These are phyloP conservation scores for Elaeis guineensis DNA, from an alignment of 176 grass and related monocot genomes.

Conservation along the genomic window DNA sequence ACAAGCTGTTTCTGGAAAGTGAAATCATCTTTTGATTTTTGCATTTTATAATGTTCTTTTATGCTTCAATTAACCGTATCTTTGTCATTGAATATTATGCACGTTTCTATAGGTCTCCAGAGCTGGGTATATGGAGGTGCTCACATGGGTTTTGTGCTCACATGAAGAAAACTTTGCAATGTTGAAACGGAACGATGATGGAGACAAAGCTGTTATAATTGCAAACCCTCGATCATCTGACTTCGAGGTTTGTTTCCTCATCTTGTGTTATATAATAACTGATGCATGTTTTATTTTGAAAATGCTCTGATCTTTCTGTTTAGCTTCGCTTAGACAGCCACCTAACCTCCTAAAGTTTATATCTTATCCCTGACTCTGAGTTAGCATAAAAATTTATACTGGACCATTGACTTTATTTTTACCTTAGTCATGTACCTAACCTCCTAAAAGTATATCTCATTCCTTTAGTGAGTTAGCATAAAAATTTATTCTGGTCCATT, in stretches of 20 bases:
- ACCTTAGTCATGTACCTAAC: neutral
- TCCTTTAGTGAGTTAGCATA: no score
- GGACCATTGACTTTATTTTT: no score
- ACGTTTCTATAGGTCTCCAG: constrained; percentile 58
- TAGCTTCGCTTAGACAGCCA: neutral
- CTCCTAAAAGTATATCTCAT: no score
- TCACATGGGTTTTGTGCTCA: constrained; percentile 83
- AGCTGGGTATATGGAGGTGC: constrained; percentile 97
- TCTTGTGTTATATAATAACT: neutral
- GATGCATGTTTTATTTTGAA: neutral
- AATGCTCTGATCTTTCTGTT: neutral
- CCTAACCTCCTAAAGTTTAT: no score
- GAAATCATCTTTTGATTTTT: neutral
- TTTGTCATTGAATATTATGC: no score
- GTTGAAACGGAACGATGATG: constrained; percentile 68
- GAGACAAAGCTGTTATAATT: constrained; percentile 83
- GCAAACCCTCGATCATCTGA: constrained; percentile 81
- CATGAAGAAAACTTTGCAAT: constrained; percentile 90
- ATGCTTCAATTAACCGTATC: neutral
- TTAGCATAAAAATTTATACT: no score
- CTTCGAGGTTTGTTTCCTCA: constrained; percentile 61
- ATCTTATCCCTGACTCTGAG: no score
- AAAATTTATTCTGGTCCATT: no score
- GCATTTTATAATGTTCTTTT: neutral
- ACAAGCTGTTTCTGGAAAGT: neutral